Evolutionary conservation across 345 rosid genomes (phyloP), one percentile per base, ranked within the genome.

Genomic region (Pugionium cornutum): DNA sequence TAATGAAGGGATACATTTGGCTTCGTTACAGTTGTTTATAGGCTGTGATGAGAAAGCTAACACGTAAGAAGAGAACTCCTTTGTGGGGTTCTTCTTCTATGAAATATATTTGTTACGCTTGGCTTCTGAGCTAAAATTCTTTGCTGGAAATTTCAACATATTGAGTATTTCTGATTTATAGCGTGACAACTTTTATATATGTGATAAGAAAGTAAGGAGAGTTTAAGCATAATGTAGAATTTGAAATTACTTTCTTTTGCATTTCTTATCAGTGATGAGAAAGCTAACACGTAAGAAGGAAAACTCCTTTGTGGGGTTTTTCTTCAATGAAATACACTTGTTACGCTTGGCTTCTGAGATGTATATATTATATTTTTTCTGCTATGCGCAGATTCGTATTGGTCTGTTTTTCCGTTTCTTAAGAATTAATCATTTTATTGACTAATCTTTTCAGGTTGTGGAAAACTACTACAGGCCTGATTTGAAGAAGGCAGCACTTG

Each of bases 391-490:
- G 30, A 6, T 32, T 31, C 7, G 0, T 9, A 52, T 42, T 31
- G 9, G 36, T 43, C 0, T 18, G 58, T 50, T 8, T 4, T 0
- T 58, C 4, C 4, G 5, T 30, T n/a, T 1, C 9, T 18, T 18
- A 18, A 10, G 31, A 47, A 7, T 2, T 49, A 45, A 53, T 39
- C 1, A 25, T 0, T 6, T 4, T 37, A 11, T 4, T 46, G 28
- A 31, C 4, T 18, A 1, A 46, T 18, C 2, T 50, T 49, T 28
- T 62, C 78, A 83, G 89, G 95, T 85, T 25, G 87, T 75, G n/a
- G 83, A 80, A 69, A 84, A 84, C 65, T 59, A 81, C 76, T 88
- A 88, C 85, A 75, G 89, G 70, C 89, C 89, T 37, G 91, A 88
- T 53, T 69, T 88, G 70, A 86, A 78, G 74, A 86, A 78, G 44